Evolutionary conservation across 2,329 filamentous ascomycete genomes (phyloP).

Genomic region (Ascomycota sp.): DNA sequence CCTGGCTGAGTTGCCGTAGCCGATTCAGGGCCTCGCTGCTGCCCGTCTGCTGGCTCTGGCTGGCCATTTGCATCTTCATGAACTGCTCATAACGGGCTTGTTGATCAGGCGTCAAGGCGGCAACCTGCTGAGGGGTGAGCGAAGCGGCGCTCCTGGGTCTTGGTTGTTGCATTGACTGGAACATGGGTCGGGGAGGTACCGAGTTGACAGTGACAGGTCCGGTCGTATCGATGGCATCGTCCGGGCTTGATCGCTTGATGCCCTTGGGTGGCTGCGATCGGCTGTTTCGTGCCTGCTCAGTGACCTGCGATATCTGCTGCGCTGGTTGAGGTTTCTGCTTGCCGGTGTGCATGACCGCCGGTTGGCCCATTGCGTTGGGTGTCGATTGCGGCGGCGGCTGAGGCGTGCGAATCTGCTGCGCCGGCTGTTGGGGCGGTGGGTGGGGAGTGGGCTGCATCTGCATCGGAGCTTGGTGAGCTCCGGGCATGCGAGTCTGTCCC

Average conservation of each 20-base stretch:
- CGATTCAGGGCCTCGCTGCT: conserved; percentile 9
- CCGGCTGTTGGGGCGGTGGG: conserved; percentile 24
- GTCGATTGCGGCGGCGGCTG: conserved; percentile 18
- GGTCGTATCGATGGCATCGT: conserved; percentile 18
- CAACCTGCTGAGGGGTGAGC: conserved; percentile 15
- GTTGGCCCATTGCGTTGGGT: conserved; percentile 23
- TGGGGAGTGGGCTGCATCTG: conserved; percentile 36
- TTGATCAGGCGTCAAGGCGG: conserved; percentile 22
- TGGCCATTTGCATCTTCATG: conserved; percentile 10
- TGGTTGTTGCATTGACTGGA: conserved; percentile 8
- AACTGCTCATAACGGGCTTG: conserved; percentile 21
- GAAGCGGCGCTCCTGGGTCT: conserved; percentile 6
- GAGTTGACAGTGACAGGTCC: conserved; percentile 5
- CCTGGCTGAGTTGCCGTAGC: conserved; percentile 16
- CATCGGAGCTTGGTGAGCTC: conserved; percentile 25
- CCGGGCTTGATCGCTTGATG: conserved; percentile 28
- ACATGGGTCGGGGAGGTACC: conserved; percentile 5
- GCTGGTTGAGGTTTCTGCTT: conserved; percentile 8
- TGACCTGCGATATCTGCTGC: conserved; percentile 4
- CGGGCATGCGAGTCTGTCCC: conserved; percentile 18
- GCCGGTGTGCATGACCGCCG: conserved; percentile 8
- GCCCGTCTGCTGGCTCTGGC: conserved; percentile 5
- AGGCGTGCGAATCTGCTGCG: conserved; percentile 17
- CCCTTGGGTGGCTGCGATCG: conserved; percentile 16
- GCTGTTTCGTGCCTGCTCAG: conserved; percentile 8